phyloP scores from a whole-genome alignment of 1,284 basidiomycete genomes.

The Cystobasidiaceae sp. region DNA sequence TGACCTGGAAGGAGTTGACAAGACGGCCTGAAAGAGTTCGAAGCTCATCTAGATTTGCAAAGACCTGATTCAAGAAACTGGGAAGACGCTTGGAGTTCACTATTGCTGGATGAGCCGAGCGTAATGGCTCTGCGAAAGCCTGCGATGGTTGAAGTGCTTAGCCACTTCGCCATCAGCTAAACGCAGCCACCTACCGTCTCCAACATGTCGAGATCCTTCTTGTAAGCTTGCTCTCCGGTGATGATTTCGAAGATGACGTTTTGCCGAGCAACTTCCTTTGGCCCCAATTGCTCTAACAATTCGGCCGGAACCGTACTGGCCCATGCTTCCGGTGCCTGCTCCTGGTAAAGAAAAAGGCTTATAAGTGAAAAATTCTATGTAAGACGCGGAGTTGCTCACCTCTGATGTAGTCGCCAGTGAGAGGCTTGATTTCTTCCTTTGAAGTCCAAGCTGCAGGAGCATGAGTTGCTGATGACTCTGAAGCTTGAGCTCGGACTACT shows the following conservation, averaged over 20 bases:
- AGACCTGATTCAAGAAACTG: constrained; percentile 77
- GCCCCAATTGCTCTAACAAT: constrained; percentile 62
- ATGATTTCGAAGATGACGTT: constrained; percentile 88
- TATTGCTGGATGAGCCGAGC: constrained; percentile 64
- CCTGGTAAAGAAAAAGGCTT: not conserved
- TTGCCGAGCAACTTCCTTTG: constrained; percentile 77
- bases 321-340: constrained; percentile 63
- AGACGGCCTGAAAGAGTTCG: constrained; percentile 73
- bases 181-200: constrained; percentile 57
- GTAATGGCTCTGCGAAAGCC: constrained; percentile 74
- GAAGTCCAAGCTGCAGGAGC: constrained; percentile 42
- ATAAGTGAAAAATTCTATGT: not conserved
- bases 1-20: constrained; percentile 76
- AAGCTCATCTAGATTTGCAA: constrained; percentile 78
- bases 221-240: constrained; percentile 81
- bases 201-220: constrained; percentile 79
- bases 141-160: constrained; percentile 38
- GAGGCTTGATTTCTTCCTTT: constrained; percentile 48
- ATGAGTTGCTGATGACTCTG: too few species aligned
- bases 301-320: constrained; percentile 62
- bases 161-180: too few species aligned
- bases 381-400: not conserved
- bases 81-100: constrained; percentile 67
- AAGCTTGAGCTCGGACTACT: too few species aligned
- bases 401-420: constrained; percentile 17